Conservation (phyloP, 2,329 filamentous ascomycete genomes). For the Fusarium xylarioides region DNA sequence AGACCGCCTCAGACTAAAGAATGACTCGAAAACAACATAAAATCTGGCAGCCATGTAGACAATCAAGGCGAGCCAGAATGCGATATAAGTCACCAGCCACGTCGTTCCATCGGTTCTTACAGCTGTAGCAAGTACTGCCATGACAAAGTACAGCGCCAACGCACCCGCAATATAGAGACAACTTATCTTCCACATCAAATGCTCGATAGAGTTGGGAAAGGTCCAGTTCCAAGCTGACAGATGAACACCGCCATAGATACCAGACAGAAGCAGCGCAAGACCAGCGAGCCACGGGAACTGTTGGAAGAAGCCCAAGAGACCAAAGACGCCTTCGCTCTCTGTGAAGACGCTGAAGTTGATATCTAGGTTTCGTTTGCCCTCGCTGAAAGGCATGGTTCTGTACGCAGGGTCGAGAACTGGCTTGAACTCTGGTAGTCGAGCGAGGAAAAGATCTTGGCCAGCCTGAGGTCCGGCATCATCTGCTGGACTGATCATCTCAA, state of each 20-base stretch:
- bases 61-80: not conserved
- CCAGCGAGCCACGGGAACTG: constrained; percentile 7
- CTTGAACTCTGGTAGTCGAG: not conserved
- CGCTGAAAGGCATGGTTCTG: constrained; percentile 6
- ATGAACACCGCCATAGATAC: not conserved
- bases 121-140: not conserved
- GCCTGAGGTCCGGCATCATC: not conserved
- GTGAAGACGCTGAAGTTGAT: constrained; percentile 7
- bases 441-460: constrained; percentile 4
- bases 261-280: not conserved
- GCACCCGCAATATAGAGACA: not conserved
- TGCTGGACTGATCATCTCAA: not conserved
- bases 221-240: constrained; percentile 4
- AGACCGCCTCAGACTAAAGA: not conserved
- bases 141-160: not conserved
- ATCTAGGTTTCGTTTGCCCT: not conserved
- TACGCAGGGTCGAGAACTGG: constrained; percentile 1
- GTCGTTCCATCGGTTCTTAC: not conserved
- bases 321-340: not conserved
- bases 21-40: not conserved
- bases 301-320: not conserved
- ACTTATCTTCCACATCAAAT: not conserved
- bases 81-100: not conserved
- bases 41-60: not conserved
- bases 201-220: not conserved